Base-by-base conservation (phyloP, 495 filamentous ascomycete genomes). In the Penicillium arizonense region DNA sequence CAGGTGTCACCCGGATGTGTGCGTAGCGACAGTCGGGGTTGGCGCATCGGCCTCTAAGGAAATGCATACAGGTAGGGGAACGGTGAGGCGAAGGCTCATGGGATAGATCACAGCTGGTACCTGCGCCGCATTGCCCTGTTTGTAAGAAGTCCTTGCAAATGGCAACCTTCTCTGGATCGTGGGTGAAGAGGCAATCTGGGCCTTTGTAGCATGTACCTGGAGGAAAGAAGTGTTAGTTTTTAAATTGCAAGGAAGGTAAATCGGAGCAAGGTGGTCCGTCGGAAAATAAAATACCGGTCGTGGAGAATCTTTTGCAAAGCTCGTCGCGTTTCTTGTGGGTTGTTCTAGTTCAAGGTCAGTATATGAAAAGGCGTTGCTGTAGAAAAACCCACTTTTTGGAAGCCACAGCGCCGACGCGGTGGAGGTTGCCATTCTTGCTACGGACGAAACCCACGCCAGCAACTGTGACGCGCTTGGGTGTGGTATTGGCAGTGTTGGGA, bases 381-480 rank as follows among this genome's bases (percentile, higher is more conserved):
- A 5, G 12, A 21, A 39, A 50, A 30, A 56, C 62, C 58, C 57
- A 77, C 75, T 65, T 75, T 52, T 75, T 78, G 39, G 67, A 72
- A 14, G 68, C 68, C 20, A 76, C 73, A 8, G 69, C 72, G 24
- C 73, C 75, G 40, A 77, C 63, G 20, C 91, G 89, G 61, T 90
- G 87, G 47, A 97, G 80, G 50, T 97, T 97, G 47, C 93, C 93
- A 58, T 87, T 87, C 67, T 94, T 96, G 70, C 89, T 96, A 49
- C 93, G 82, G 55, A 90, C 81, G 69, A 96, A 97, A 36, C 80
- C 84, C 50, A 97, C 90, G 44, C 92, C 92, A 28, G 84, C 90
- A 55, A 97, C 74, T 4, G 76, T 76, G 24, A 89, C 82, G 65
- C 79, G 79, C 69, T 92, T 96, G 0, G 93, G 93, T 5, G 92